Evolutionary conservation across 208 protist genomes (phyloP), one percentile per base, ranked within the genome.

Genomic region (Acanthamoeba polyphaga): DNA sequence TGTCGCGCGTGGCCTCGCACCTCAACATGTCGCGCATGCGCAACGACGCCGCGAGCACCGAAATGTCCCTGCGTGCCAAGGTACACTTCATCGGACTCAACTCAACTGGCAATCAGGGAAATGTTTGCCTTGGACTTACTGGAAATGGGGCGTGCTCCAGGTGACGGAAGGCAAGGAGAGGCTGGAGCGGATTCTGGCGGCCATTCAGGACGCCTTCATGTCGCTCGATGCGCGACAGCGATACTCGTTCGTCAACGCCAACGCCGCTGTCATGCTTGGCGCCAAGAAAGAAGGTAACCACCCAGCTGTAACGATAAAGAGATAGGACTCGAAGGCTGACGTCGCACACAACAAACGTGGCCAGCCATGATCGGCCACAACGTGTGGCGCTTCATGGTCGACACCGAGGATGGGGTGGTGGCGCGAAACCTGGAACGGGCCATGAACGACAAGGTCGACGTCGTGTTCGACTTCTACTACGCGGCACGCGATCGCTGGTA

Each of bases 171-270:
- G 27, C 5, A 78, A 78, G 43, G 88, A 76, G 88, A 6, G 70
- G n/a, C 60, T 93, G 9, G 88, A 93, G 70, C 62, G 49, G n/a
- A 93, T 93, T 3, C 88, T 93, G 8, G 53, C 27, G 12, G 51
- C 66, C 29, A 93, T 93, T 38, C 62, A 55, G 4, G 88, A 93
- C 43, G 88, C 88, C 66, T 93, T 93, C 51, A 29, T 93, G 3
- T 29, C 46, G 5, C 64, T 93, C 51, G 88, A 93, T 27, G 15
- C 34, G 4, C 32, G 24, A 7, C 62, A 68, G 22, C 58, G 66
- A 1, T 92, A 34, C 19, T 38, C 87, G n/a, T 92, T 92, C 34
- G 87, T 92, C 87, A 92, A 92, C 38, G 22, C 51, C 46, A 92
- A 92, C 15, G 87, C 87, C 3, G 87, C 87, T 5, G 2, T 49